Base-by-base conservation (phyloP, 2,329 filamentous ascomycete species). In the Phaeosphaeria sp. region DNA sequence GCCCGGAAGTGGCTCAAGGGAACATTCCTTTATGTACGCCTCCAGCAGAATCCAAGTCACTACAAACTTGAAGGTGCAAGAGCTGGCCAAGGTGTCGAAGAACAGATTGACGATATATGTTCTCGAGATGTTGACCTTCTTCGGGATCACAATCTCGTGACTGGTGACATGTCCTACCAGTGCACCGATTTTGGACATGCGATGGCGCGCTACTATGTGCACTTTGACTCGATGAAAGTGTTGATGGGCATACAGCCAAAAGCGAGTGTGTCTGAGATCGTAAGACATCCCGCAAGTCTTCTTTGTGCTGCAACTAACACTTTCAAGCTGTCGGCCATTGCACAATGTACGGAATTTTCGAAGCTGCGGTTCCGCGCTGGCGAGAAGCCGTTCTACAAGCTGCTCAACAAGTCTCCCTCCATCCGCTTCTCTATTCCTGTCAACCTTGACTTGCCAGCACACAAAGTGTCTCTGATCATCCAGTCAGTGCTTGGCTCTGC, bases 161-260 rank as follows among this genome's bases (percentile, higher is more conserved):
- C 80, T 20, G 74, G 69, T 6, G 60, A 71, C 11, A 72, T 80
- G 0, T 76, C 76, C 3, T 82, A 94, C 48, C 81, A 78, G 24
- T 87, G 86, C 45, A 94, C 91, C 0, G 86, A 89, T 49, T 91
- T 90, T 68, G 92, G 92, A 1, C 83, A 89, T 55, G 89, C 89
- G 4, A 96, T 96, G 92, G 90, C 91, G 44, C 86, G 87, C 48
- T 96, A 94, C 73, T 94, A 92, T 78, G 81, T 95, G 2, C 86
- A 86, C 21, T 93, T 93, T 65, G 84, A 89, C 39, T 95, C 91
- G 0, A 96, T 95, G 91, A 89, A 87, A 65, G 74, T 82, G 1
- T 81, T 96, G 15, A 78, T 94, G 44, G 80, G 80, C 0, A 80
- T 95, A 51, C 84, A 85, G n/a, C 75, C 79, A 1, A 84, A 83